Conservation (phyloP, 2,329 filamentous ascomycete species). For the Pseudocercospora crystallina region DNA sequence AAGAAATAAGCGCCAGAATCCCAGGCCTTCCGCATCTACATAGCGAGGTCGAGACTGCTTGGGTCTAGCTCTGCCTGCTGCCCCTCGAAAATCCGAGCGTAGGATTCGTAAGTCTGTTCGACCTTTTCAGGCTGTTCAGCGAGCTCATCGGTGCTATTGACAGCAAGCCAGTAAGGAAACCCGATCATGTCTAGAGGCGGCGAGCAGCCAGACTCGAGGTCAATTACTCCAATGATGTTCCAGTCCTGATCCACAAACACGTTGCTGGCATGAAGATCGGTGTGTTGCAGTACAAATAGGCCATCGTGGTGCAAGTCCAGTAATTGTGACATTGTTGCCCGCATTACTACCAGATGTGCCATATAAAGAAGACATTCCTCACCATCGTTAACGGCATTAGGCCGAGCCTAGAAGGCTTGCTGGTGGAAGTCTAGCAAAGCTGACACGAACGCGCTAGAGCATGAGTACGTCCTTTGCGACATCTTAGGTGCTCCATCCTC, state of each 20-base stretch:
- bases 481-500: not conserved
- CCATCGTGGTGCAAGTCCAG: not conserved
- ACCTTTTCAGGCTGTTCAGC: conserved; percentile 13
- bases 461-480: conserved; percentile 2
- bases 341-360: conserved; percentile 6
- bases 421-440: conserved; percentile 7
- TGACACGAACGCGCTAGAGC: conserved; percentile 2
- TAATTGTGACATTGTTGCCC: conserved; percentile 5
- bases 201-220: conserved; percentile 38
- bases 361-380: conserved; percentile 10
- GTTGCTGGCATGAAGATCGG: conserved; percentile 44
- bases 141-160: conserved; percentile 7
- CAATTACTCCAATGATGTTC: conserved; percentile 37
- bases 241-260: conserved; percentile 39
- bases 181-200: conserved; percentile 32
- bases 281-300: conserved; percentile 29
- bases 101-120: conserved; percentile 8
- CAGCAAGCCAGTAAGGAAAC: conserved; percentile 35
- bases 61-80: conserved; percentile 6
- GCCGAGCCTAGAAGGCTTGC: conserved; percentile 2
- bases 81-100: conserved; percentile 5
- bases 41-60: conserved; percentile 2
- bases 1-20: conserved; percentile 36
- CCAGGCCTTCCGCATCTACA: conserved; percentile 13
- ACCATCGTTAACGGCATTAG: conserved; percentile 9